phyloP scores from a whole-genome alignment of 495 filamentous ascomycete genomes.

The Penicillium pulvis region DNA sequence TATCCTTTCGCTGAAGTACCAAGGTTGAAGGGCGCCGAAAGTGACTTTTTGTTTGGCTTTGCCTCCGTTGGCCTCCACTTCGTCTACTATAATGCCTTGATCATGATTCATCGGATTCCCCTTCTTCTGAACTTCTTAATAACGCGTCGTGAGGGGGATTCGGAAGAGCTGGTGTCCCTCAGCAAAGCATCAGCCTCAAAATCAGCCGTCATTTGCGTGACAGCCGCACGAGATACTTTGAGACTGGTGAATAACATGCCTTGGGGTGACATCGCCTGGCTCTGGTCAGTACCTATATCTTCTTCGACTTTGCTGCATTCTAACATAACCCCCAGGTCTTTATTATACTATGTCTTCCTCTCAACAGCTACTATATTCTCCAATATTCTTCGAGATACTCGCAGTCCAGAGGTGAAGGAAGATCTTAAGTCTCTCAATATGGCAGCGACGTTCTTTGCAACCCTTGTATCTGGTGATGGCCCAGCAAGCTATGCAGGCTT shows the following conservation, averaged over 20 bases:
- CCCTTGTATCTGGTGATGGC: conserved; percentile 63
- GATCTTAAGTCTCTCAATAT: conserved; percentile 85
- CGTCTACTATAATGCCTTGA: conserved; percentile 92
- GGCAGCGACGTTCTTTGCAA: conserved; percentile 82
- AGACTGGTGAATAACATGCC: conserved; percentile 90
- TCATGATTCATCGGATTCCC: conserved; percentile 95
- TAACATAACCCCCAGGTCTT: conserved; percentile 61
- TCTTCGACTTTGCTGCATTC: background rate
- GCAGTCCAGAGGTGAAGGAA: conserved; percentile 74
- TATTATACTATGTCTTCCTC: conserved; percentile 93
- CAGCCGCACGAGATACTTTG: conserved; percentile 87
- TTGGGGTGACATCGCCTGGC: conserved; percentile 87
- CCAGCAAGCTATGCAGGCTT: conserved; percentile 79
- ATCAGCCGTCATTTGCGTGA: conserved; percentile 70
- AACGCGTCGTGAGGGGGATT: conserved; percentile 10
- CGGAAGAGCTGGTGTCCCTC: conserved; percentile 17
- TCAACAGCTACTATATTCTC: conserved; percentile 93
- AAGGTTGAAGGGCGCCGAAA: conserved; percentile 78
- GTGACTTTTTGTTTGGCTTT: conserved; percentile 81
- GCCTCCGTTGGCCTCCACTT: conserved; percentile 89
- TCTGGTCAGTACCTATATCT: conserved; percentile 66
- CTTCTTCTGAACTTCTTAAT: conserved; percentile 85
- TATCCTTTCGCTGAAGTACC: conserved; percentile 76
- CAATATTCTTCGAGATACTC: conserved; percentile 86
- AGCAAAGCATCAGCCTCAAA: conserved; percentile 69